Evolutionary conservation across 2,329 filamentous ascomycete species (phyloP).

Genomic region (Fusarium protoensiforme): DNA sequence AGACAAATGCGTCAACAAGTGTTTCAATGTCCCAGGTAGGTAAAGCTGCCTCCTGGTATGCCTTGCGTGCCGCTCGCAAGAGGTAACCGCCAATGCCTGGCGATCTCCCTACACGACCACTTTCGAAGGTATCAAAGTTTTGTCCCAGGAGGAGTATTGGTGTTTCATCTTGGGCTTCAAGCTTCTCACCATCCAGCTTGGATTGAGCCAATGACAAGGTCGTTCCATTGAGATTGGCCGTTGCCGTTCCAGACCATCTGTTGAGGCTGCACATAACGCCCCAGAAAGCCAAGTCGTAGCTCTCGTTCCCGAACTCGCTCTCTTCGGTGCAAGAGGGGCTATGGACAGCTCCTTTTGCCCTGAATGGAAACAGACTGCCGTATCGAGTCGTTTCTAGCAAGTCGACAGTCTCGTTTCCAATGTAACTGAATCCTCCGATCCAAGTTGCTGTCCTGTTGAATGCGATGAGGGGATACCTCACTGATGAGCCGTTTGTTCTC

Average conservation of each 20-base stretch:
- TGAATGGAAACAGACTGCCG: slow-evolving; percentile 1
- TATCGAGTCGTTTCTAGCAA: neutral
- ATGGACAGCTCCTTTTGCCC: neutral
- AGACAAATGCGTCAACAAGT: slow-evolving; percentile 22
- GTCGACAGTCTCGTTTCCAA: neutral
- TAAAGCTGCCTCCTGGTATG: neutral
- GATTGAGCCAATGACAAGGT: neutral
- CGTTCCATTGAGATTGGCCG: slow-evolving; percentile 8
- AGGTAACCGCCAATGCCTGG: slow-evolving; percentile 20
- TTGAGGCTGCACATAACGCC: slow-evolving; percentile 13
- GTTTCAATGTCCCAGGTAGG: slow-evolving; percentile 14
- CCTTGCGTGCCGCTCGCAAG: neutral
- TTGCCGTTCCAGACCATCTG: slow-evolving; percentile 13
- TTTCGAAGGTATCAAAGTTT: neutral
- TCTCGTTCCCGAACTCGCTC: neutral
- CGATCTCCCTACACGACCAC: neutral
- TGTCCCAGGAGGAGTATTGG: neutral
- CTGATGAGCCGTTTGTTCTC: neutral
- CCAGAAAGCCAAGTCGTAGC: slow-evolving; percentile 5
- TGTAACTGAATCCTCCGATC: slow-evolving; percentile 8
- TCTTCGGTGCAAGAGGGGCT: neutral
- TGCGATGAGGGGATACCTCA: slow-evolving; percentile 11
- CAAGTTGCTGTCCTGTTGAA: slow-evolving; percentile 3
- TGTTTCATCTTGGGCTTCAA: neutral
- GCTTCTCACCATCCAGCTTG: neutral